Conservation (phyloP, 2,329 filamentous ascomycete genomes). For the Fusarium kyushuense region DNA sequence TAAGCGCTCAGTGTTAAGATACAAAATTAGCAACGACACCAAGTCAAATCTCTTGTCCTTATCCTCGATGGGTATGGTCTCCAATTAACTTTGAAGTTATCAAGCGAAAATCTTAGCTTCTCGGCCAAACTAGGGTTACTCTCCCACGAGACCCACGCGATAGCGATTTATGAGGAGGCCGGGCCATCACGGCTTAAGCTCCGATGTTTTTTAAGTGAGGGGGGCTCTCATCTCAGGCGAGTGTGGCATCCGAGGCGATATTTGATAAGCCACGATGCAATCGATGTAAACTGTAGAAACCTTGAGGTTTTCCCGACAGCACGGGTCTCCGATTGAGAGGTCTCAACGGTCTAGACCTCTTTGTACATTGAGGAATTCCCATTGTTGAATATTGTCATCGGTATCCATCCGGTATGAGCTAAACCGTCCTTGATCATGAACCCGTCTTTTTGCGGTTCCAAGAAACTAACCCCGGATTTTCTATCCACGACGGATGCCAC, state of each 20-base stretch:
- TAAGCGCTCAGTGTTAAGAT: neutral
- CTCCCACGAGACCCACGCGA: neutral
- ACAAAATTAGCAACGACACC: neutral
- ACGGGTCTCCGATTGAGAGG: no score
- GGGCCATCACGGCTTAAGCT: slow-evolving; percentile 16
- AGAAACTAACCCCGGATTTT: slow-evolving; percentile 20
- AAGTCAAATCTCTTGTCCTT: neutral
- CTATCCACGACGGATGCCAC: slow-evolving; percentile 3
- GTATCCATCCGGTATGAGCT: slow-evolving; percentile 6
- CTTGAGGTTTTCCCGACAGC: no score
- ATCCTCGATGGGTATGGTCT: neutral
- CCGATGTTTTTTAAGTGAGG: neutral
- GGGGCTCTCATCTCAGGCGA: neutral
- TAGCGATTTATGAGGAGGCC: slow-evolving; percentile 12
- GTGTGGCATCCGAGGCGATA: fast-evolving
- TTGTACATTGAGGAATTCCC: neutral
- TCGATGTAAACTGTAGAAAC: neutral
- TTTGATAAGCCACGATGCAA: neutral
- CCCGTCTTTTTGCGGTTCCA: slow-evolving; percentile 12
- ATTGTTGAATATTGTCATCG: neutral
- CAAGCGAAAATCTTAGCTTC: neutral
- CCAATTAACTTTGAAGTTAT: neutral
- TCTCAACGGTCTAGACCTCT: neutral
- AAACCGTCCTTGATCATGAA: slow-evolving; percentile 3
- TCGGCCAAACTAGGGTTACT: neutral